A percentile compares a stretch with the other conserved stretches of the same genome.
These are phyloP conservation scores for Cyclostephanos invisitatus DNA, from an alignment of 108 stramenopile genomes.

Conservation along the genomic window DNA sequence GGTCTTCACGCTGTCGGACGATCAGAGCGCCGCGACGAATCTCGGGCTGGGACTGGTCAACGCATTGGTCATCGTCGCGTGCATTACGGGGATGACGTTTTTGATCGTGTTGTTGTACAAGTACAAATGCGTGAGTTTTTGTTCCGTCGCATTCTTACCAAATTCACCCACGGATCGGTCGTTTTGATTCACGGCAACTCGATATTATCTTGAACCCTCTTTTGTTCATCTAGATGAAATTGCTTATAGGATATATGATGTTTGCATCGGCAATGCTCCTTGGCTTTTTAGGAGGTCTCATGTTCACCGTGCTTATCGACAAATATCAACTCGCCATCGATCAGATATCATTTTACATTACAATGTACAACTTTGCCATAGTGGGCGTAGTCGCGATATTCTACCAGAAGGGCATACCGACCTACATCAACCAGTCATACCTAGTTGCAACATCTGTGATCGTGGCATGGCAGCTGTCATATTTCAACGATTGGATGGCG, in stretches of 20 bases:
- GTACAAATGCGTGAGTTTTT: conserved; percentile 45
- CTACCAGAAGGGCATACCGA: conserved; percentile 89
- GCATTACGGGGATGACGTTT: conserved; percentile 88
- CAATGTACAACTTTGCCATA: conserved; percentile 93
- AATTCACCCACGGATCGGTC: background rate
- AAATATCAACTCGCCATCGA: conserved; percentile 80
- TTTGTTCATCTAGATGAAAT: conserved; percentile 61
- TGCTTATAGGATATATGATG: conserved; percentile 89
- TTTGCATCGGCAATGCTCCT: conserved; percentile 79
- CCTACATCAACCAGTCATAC: conserved; percentile 86
- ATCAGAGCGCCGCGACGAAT: conserved; percentile 55
- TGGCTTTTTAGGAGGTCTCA: conserved; percentile 77
- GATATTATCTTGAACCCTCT: background rate
- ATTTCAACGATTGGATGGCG: conserved; percentile 93
- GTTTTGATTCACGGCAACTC: background rate
- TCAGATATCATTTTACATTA: conserved; percentile 72
- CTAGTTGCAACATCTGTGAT: conserved; percentile 88
- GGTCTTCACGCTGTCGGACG: conserved; percentile 50
- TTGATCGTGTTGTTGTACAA: conserved; percentile 91
- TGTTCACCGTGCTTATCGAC: conserved; percentile 73
- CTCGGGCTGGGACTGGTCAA: conserved; percentile 83
- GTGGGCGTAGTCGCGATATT: conserved; percentile 92
- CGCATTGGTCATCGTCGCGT: conserved; percentile 88
- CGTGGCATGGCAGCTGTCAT: conserved; percentile 93
- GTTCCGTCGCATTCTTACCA: background rate